Conservation (phyloP, 371 early-diverging fungal genomes). For the Umbelopsis sp. region DNA sequence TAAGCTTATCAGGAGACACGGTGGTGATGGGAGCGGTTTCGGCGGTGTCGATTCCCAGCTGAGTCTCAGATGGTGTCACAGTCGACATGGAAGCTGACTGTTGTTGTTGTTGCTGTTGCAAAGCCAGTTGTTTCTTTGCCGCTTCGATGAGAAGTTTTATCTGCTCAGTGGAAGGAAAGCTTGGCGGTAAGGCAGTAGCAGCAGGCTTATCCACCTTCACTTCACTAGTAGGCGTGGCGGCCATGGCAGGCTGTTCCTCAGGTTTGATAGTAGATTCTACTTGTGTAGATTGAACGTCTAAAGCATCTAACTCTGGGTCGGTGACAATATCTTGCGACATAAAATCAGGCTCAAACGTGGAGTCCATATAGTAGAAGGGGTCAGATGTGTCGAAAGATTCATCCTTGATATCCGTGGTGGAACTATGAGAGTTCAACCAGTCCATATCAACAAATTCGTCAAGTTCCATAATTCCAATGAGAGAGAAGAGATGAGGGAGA, state of each 20-base stretch:
- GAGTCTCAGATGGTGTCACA: constrained; percentile 19
- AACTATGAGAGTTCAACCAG: constrained; percentile 40
- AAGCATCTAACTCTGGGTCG: constrained; percentile 2
- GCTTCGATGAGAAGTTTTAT: constrained; percentile 49
- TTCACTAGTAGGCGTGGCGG: constrained; percentile 11
- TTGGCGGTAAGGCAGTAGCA: constrained; percentile 21
- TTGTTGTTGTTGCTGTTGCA: constrained; percentile 31
- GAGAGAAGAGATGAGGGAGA: constrained; percentile 22
- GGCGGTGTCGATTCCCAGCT: neutral
- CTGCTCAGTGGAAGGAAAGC: constrained; percentile 43
- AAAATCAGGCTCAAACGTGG: constrained; percentile 14
- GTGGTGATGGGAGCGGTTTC: constrained; percentile 27
- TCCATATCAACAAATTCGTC: constrained; percentile 57
- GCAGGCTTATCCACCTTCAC: constrained; percentile 17
- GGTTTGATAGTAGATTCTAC: neutral
- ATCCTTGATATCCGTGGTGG: constrained; percentile 24
- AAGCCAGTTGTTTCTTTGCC: constrained; percentile 43
- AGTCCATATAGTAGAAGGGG: constrained; percentile 23
- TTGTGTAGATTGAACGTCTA: constrained; percentile 4
- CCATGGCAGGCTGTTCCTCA: constrained; percentile 12
- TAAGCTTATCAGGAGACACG: constrained; percentile 27
- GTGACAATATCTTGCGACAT: constrained; percentile 9
- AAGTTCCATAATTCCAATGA: constrained; percentile 38
- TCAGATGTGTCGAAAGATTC: constrained; percentile 23
- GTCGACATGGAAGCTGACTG: constrained; percentile 4